A percentile compares a stretch with the other conserved stretches of the same genome.
phyloP scores from a whole-genome alignment of 805 yeast genomes.

The Candida chauliodis region DNA sequence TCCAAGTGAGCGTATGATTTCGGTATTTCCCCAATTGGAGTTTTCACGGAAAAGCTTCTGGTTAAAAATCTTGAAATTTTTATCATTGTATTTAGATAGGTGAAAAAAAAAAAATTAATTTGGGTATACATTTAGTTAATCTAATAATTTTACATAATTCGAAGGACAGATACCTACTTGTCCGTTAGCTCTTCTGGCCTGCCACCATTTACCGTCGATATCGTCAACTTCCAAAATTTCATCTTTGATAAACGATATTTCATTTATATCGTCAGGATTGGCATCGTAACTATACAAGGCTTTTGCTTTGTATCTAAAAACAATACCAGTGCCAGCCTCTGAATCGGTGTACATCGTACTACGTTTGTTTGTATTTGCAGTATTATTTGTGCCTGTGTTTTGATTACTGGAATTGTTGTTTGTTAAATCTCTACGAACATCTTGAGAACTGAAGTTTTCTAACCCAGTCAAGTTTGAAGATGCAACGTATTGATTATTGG shows the following conservation, averaged over 20 bases:
- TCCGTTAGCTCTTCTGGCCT: conserved; percentile 84
- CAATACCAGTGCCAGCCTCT: conserved; percentile 23
- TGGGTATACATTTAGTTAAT: conserved; percentile 13
- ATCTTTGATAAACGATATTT: conserved; percentile 84
- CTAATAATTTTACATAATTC: conserved; percentile 79
- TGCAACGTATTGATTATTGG: conserved; percentile 34
- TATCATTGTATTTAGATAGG: not conserved
- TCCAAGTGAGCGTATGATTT: conserved; percentile 9
- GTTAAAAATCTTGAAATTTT: not conserved
- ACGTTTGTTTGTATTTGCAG: conserved; percentile 17
- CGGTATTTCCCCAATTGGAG: conserved; percentile 7
- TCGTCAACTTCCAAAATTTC: conserved; percentile 91
- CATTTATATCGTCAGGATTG: conserved; percentile 89
- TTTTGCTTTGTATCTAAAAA: conserved; percentile 79
- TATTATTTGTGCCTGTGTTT: not conserved
- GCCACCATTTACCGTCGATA: conserved; percentile 98
- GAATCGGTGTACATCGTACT: conserved; percentile 18
- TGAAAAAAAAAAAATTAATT: not conserved
- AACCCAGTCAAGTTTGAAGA: conserved; percentile 59
- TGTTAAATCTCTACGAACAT: conserved; percentile 31
- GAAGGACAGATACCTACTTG: conserved; percentile 96
- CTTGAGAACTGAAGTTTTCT: conserved; percentile 47
- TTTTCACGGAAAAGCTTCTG: conserved; percentile 2
- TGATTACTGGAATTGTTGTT: conserved; percentile 12
- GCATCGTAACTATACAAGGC: conserved; percentile 88